A percentile compares a stretch with the other conserved stretches of the same genome.
These are phyloP conservation scores for Coprinopsis strossmayeri DNA, from an alignment of 768 basidiomycete genomes.

Conservation along the genomic window DNA sequence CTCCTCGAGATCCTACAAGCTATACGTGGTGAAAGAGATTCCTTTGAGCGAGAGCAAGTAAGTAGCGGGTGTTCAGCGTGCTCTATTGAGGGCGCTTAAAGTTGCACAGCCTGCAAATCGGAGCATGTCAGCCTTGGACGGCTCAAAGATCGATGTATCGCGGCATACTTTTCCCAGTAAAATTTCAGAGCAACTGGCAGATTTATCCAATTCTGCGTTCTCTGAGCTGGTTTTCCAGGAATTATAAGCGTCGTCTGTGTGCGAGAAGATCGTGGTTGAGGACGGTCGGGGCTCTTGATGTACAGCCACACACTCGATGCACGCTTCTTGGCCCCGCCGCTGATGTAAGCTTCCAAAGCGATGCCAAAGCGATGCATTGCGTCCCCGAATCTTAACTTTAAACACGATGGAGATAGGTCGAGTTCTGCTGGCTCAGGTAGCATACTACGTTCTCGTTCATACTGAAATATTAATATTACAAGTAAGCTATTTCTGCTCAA, in stretches of 20 bases:
- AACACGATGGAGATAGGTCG: no score
- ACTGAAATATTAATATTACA: slow-evolving; percentile 9
- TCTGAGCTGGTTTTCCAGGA: not conserved
- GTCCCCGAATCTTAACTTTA: no score
- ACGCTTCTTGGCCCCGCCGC: slow-evolving; percentile 15
- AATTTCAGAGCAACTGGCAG: not conserved
- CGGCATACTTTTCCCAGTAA: not conserved
- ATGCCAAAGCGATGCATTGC: no score
- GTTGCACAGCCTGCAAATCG: slow-evolving; percentile 12
- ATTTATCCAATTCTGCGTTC: not conserved
- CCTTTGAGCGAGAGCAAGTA: no score
- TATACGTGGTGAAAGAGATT: no score
- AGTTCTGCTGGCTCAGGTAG: no score
- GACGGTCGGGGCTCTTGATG: no score
- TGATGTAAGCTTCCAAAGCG: slow-evolving; percentile 11
- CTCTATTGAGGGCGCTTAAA: slow-evolving; percentile 10
- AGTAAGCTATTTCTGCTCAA: slow-evolving; percentile 27
- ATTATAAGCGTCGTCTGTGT: not conserved
- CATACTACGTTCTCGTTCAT: not conserved
- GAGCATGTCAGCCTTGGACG: slow-evolving; percentile 5
- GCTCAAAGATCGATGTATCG: not conserved
- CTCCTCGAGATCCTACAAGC: not conserved
- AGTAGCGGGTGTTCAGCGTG: not conserved
- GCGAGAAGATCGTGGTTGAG: slow-evolving; percentile 13
- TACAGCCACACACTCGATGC: no score